Conservation (phyloP, 176 grass and related monocot species). For the Thinopyrum elongatum region DNA sequence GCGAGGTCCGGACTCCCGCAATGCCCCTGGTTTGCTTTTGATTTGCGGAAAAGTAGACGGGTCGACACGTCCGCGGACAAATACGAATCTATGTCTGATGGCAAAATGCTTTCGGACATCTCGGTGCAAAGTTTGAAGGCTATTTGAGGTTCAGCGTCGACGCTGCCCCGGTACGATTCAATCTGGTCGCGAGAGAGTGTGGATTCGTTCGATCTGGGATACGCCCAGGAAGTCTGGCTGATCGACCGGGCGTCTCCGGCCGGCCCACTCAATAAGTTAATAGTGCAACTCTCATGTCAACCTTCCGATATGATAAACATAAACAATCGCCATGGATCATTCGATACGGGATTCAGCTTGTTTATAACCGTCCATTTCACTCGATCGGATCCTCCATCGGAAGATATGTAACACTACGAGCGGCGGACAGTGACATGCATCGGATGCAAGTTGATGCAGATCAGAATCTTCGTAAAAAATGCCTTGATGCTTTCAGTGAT, state of each 20-base stretch:
- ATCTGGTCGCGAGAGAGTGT: background rate
- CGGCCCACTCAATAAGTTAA: background rate
- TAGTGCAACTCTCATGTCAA: background rate
- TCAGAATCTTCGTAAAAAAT: conserved; percentile 31
- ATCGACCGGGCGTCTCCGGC: background rate
- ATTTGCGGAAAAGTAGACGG: too few relatives aligned
- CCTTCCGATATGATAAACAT: background rate
- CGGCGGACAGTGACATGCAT: background rate
- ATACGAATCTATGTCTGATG: too few relatives aligned
- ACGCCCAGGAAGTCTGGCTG: background rate
- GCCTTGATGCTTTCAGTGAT: background rate
- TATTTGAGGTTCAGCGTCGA: too few relatives aligned
- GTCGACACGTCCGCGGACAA: too few relatives aligned
- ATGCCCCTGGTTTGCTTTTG: too few relatives aligned
- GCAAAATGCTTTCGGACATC: too few relatives aligned
- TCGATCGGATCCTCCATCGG: background rate
- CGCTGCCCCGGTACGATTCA: background rate
- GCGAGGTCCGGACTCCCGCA: too few relatives aligned
- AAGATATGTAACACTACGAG: background rate
- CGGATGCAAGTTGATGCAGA: conserved; percentile 28
- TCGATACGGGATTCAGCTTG: background rate
- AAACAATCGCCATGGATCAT: background rate
- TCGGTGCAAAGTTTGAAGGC: too few relatives aligned
- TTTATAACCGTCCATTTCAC: background rate
- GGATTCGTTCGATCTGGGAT: background rate